phyloP scores from a whole-genome alignment of 1,139 yeast genomes.

The Lipomyces yarrowii region DNA sequence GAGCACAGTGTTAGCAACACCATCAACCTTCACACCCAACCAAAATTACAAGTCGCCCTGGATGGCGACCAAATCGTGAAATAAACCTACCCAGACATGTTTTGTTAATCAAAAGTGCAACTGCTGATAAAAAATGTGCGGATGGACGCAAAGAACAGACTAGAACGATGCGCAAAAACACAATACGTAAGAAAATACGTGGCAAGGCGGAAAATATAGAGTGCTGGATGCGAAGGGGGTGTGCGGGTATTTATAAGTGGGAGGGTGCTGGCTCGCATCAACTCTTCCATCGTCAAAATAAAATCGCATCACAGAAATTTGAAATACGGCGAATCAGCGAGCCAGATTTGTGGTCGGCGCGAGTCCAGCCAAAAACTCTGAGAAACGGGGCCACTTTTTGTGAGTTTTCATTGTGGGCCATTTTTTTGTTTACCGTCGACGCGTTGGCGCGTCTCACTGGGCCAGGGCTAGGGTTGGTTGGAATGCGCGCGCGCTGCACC shows the following conservation, averaged over 20 bases:
- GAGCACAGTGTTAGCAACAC: background rate
- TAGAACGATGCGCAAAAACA: background rate
- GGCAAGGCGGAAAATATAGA: background rate
- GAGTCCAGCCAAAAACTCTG: background rate
- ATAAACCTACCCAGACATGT: slow-evolving; percentile 70
- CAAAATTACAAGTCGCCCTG: background rate
- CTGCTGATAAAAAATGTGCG: background rate
- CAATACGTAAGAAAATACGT: background rate
- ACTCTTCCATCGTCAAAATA: background rate
- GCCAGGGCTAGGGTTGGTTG: background rate
- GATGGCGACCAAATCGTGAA: background rate
- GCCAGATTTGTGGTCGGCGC: too few relatives aligned
- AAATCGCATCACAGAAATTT: background rate
- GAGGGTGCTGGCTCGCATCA: slow-evolving; percentile 2
- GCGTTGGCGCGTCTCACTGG: background rate
- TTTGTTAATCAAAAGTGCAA: slow-evolving; percentile 36
- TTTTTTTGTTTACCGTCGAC: background rate
- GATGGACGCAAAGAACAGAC: background rate
- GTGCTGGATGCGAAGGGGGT: slow-evolving; percentile 1
- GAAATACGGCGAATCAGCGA: background rate
- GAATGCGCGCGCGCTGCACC: too few relatives aligned
- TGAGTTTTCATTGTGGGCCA: background rate
- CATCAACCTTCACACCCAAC: background rate
- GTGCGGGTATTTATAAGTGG: slow-evolving; percentile 10
- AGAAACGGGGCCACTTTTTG: background rate